These are phyloP conservation scores for Saccharomycopsis babjevae DNA, from an alignment of 805 yeast genomes.

Conservation along the genomic window DNA sequence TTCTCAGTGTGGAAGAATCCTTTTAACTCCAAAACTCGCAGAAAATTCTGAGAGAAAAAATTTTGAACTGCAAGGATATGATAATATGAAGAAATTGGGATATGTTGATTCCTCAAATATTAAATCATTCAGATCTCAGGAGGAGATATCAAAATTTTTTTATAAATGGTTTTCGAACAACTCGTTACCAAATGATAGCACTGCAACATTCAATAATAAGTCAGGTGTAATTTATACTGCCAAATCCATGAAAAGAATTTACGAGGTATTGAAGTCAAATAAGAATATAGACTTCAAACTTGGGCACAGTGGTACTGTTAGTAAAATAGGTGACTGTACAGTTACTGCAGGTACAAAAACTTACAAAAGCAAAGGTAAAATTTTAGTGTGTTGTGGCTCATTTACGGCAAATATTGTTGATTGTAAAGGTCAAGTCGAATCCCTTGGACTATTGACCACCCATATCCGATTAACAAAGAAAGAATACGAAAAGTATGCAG, in stretches of 20 bases:
- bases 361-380: conserved; percentile 24
- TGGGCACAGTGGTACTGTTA: neutral
- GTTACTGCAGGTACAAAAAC: neutral
- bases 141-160: conserved; percentile 23
- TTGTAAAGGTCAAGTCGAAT: conserved; percentile 25
- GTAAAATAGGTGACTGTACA: neutral
- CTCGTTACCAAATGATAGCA: conserved; percentile 20
- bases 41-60: conserved; percentile 27
- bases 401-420: conserved; percentile 24
- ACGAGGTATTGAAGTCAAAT: neutral
- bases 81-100: conserved; percentile 25
- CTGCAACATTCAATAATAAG: conserved; percentile 30
- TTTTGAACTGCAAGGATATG: conserved; percentile 31
- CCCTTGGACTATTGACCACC: conserved; percentile 31
- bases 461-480: conserved; percentile 29
- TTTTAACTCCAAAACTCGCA: conserved; percentile 25
- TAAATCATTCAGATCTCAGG: conserved; percentile 25
- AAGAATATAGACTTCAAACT: neutral
- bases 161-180: conserved; percentile 23
- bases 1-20: conserved; percentile 34
- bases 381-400: conserved; percentile 26
- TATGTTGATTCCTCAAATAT: conserved; percentile 22
- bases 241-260: conserved; percentile 24
- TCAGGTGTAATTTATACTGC: conserved; percentile 36
- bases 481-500: conserved; percentile 28